These are phyloP conservation scores for Diaporthe citri DNA, from an alignment of 2,329 filamentous ascomycete species.

Conservation along the genomic window DNA sequence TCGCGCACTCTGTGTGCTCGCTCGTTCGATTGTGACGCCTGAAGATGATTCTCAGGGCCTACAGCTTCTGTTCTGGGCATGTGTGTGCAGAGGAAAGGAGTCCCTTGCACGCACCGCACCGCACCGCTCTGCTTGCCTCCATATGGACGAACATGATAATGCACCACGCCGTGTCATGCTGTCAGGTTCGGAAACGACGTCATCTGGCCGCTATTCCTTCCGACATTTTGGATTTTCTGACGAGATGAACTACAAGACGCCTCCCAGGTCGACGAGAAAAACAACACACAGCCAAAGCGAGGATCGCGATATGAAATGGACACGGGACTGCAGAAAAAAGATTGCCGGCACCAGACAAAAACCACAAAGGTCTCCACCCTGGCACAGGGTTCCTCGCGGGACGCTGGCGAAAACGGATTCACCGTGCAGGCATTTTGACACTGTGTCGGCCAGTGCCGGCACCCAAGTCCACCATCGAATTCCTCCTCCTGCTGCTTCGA, in stretches of 20 bases:
- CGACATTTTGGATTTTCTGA: slow-evolving; percentile 2
- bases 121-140: background rate
- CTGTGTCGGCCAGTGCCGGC: slow-evolving; percentile 21
- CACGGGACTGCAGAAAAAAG: slow-evolving; percentile 28
- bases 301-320: slow-evolving; percentile 40
- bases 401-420: slow-evolving; percentile 28
- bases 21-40: background rate
- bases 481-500: slow-evolving; percentile 23
- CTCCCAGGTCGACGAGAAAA: background rate
- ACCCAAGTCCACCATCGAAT: slow-evolving; percentile 3
- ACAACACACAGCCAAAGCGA: slow-evolving; percentile 15
- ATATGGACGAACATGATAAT: background rate
- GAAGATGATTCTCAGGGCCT: background rate
- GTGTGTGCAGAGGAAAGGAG: background rate
- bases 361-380: slow-evolving; percentile 23
- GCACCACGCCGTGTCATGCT: background rate
- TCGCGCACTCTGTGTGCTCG: slow-evolving; percentile 34
- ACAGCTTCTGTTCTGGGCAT: background rate
- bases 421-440: slow-evolving; percentile 12
- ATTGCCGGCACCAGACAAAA: slow-evolving; percentile 31
- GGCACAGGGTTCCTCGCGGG: slow-evolving; percentile 20
- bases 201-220: background rate
- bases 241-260: background rate
- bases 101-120: background rate
- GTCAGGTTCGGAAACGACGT: slow-evolving; percentile 6